Conservation (phyloP, 2,329 filamentous ascomycete genomes). For the Fusarium succisae region DNA sequence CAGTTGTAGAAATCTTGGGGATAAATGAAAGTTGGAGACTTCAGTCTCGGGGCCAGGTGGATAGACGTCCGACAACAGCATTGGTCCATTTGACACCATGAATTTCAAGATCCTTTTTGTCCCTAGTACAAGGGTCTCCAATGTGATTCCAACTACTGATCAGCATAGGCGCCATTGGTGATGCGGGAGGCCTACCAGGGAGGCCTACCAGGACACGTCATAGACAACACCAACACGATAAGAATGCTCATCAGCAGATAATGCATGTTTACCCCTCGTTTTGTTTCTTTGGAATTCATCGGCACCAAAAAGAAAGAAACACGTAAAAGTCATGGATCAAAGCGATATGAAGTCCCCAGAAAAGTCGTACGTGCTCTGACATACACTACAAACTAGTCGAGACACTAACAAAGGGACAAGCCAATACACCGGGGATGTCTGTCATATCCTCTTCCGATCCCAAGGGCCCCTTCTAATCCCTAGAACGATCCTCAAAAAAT, state of each 20-base stretch:
- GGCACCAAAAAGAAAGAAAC: not conserved
- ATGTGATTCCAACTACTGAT: no score
- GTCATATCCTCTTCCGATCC: not conserved
- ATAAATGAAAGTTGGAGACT: not conserved
- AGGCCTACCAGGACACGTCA: not conserved
- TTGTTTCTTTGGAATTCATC: not conserved
- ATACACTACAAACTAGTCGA: rapidly evolving
- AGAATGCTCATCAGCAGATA: not conserved
- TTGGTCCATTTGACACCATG: no score
- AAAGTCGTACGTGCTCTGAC: not conserved
- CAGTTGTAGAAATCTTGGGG: not conserved
- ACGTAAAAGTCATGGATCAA: not conserved
- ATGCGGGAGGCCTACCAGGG: not conserved
- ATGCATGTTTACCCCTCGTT: rapidly evolving
- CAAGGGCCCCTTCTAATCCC: not conserved
- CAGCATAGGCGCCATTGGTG: not conserved
- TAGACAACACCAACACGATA: not conserved
- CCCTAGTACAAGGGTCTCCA: rapidly evolving
- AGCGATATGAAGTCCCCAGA: not conserved
- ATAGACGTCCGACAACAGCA: not conserved
- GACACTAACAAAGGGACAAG: not conserved
- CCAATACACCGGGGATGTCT: not conserved
- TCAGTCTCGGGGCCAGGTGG: not conserved
- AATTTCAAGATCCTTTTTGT: no score
- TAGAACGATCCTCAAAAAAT: not conserved